Base-by-base conservation (phyloP, 495 filamentous ascomycete species). In the Trichoderma reesei region DNA sequence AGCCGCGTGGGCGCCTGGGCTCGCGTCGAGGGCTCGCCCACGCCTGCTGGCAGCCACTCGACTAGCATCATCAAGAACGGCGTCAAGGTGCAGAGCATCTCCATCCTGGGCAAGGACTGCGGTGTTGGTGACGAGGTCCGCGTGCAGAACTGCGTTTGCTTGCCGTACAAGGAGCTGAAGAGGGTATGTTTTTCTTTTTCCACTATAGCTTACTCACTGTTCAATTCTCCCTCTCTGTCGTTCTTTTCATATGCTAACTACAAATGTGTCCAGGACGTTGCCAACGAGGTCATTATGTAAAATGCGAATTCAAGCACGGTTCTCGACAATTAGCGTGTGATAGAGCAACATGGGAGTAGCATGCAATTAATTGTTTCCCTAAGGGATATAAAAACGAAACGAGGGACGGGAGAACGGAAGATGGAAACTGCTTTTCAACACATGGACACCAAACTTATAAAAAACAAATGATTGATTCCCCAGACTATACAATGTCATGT, bases 101-200 rank as follows among this genome's bases (percentile, higher is more conserved):
- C 92, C 41, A 98, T 98, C 68, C 78, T 98, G 67, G 94, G 93
- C 72, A 96, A 97, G 80, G 94, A 98, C 75, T 98, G 95, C 71
- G 87, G 80, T 39, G 95, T 98, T 61, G 92, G 87, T 1, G 94
- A 99, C 69, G 94, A 99, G 73, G 89, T 99, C 37, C 86, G 92
- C 63, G 92, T 99, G 68, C 94, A 97, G 79, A 99, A 99, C 79
- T 99, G 94, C 74, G 88, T 99, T 64, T 97, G 94, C 76, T 76
- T 99, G 79, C 94, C 94, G 33, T 96, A 92, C 74, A 99, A 99
- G 84, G 95, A 98, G 76, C 79, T 99, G 73, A 99, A 98, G 85
- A 85, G 91, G 80, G 93, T 96, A 80, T 74, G 91, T 87, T 59
- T 34, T 20, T 11, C 41, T 26, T 59, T 41, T 26, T 26, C 1